Evolutionary conservation across 2,329 filamentous ascomycete genomes (phyloP).

Genomic region (Ceratocystis ficicola): DNA sequence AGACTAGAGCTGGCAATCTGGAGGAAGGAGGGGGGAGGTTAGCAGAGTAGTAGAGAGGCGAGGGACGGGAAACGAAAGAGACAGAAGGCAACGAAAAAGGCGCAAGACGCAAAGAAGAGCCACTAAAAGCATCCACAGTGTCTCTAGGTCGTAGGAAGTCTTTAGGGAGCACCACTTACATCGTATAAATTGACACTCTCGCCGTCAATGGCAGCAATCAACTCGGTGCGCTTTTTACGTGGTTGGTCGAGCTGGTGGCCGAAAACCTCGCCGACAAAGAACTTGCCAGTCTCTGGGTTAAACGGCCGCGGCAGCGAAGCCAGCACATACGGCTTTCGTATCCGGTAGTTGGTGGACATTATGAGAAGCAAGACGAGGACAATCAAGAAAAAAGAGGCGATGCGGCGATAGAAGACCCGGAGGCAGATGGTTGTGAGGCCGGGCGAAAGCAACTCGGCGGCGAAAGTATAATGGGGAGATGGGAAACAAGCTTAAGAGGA

Average conservation of each 20-base stretch:
- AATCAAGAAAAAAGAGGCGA: background rate
- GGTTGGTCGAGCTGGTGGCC: slow-evolving; percentile 45
- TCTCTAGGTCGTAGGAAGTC: no score
- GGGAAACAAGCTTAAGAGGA: background rate
- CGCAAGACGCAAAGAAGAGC: background rate
- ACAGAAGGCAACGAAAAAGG: background rate
- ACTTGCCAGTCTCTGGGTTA: slow-evolving; percentile 36
- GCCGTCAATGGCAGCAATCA: slow-evolving; percentile 52
- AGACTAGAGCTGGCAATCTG: slow-evolving; percentile 50
- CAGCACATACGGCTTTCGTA: slow-evolving; percentile 53
- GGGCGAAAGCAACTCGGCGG: background rate
- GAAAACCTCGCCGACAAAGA: slow-evolving; percentile 49
- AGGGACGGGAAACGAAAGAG: no score
- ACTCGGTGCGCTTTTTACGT: slow-evolving; percentile 51
- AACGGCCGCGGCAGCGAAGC: slow-evolving; percentile 48
- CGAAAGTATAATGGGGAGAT: background rate
- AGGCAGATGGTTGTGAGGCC: background rate
- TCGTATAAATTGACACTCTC: slow-evolving; percentile 56
- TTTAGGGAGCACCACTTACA: slow-evolving; percentile 32
- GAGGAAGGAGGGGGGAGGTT: slow-evolving; percentile 14
- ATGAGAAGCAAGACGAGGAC: slow-evolving; percentile 21
- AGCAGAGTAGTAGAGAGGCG: slow-evolving; percentile 17
- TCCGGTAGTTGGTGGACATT: slow-evolving; percentile 49
- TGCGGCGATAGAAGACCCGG: background rate
- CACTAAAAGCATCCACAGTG: background rate